phyloP scores from a whole-genome alignment of 2,329 filamentous ascomycete species.

The Beauveria scarabaeidicola region DNA sequence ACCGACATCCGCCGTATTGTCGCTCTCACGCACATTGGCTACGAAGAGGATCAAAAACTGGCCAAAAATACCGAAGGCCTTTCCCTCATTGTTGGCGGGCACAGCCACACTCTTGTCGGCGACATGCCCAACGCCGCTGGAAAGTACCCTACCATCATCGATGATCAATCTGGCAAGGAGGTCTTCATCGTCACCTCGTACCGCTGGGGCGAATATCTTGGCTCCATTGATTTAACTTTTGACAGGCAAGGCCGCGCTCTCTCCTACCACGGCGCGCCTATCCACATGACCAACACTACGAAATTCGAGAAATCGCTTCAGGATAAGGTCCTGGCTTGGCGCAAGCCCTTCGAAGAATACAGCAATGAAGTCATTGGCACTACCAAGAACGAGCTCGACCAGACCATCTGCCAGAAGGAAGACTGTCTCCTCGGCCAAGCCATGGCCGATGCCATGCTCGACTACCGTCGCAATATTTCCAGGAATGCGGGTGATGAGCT shows the following conservation, averaged over 20 bases:
- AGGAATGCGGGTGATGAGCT: constrained; percentile 25
- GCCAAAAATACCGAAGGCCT: constrained; percentile 52
- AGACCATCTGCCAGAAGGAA: constrained; percentile 45
- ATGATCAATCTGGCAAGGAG: constrained; percentile 54
- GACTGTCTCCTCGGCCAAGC: constrained; percentile 52
- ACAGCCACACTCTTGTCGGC: constrained; percentile 52
- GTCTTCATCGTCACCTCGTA: constrained; percentile 62
- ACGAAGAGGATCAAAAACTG: constrained; percentile 53
- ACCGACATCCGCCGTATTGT: constrained; percentile 57
- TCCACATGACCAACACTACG: constrained; percentile 55
- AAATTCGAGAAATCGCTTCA: constrained; percentile 48
- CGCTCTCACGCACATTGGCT: constrained; percentile 60
- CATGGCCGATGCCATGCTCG: constrained; percentile 51
- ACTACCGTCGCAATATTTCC: constrained; percentile 46
- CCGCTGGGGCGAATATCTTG: constrained; percentile 60
- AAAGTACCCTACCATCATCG: constrained; percentile 54
- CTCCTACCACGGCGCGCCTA: constrained; percentile 53
- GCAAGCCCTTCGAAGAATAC: constrained; percentile 51
- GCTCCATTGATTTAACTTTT: constrained; percentile 59
- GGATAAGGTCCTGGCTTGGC: constrained; percentile 49
- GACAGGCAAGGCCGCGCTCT: constrained; percentile 52
- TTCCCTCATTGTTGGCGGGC: constrained; percentile 60
- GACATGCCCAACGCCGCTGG: constrained; percentile 49
- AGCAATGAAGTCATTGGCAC: constrained; percentile 48
- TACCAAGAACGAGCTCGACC: constrained; percentile 48